Evolutionary conservation across 345 rosid species (phyloP), one percentile per base, ranked within the genome.

Genomic region (Aquilaria yunnanensis): DNA sequence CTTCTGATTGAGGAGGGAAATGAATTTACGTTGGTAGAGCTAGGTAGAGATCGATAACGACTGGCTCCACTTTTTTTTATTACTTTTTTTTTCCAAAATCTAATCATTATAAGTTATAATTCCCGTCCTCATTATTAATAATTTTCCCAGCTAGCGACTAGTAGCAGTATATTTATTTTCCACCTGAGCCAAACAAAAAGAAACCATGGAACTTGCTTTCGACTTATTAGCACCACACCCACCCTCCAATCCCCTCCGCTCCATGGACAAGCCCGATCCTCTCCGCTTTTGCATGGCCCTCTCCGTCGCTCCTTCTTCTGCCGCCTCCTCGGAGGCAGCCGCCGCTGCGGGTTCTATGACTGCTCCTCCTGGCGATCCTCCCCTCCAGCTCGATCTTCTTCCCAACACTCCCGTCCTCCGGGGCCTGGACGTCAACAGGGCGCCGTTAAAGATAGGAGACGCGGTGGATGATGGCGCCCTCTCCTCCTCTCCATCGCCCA

Each of bases 301-400:
- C 16, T 69, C 77, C 2, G 53, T 73, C 43, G 72, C 41, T 34
- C 41, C 63, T 14, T 47, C 47, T 31, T 2, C 37, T 45, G 47
- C 1, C 8, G 13, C 53, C 53, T 2, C 53, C 14, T 16, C 53
- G 5, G 23, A 23, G 23, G 23, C 23, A 0, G 23, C 23, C 14
- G 29, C 55, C 2, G 11, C 29, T 52, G n/a, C 23, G n/a, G 55
- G 6, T 3, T 23, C 55, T 52, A 2, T 2, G 10, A 9, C n/a
- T 52, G 55, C 5, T 50, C 5, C 32, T 0, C 33, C 9, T 2
- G 33, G 16, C 14, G 59, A 66, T 51, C 69, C 69, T 49, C 54
- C 72, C 13, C 5, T 69, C 48, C 77, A 69, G 70, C 77, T 74
- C 43, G 70, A 74, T 74, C 77, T 74, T 14, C 57, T 74, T 7